phyloP scores from a whole-genome alignment of 73 alveolate species.

The Paramecium tetraurelia region DNA sequence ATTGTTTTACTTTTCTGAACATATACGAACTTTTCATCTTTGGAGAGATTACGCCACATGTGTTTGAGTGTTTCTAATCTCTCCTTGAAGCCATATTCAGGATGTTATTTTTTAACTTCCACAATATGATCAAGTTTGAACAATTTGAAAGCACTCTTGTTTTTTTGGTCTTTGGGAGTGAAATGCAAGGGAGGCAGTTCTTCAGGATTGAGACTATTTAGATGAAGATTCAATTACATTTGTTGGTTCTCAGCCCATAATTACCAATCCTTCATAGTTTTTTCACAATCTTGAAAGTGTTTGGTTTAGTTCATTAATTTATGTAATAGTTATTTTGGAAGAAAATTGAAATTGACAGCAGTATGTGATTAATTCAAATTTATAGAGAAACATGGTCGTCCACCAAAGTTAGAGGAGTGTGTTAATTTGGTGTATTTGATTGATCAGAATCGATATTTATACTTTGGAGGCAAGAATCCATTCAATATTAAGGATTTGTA shows the following conservation, averaged over 20 bases:
- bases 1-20: neutral
- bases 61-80: neutral
- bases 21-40: constrained; percentile 3
- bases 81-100: constrained; percentile 27
- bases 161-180: neutral
- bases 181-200: neutral
- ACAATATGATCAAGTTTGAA: neutral
- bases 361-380: neutral
- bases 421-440: constrained; percentile 26
- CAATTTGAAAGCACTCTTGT: neutral
- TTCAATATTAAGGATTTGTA: constrained; percentile 8
- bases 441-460: constrained; percentile 33
- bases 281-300: neutral
- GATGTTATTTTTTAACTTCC: neutral
- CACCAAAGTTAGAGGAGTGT: constrained; percentile 56
- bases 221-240: neutral
- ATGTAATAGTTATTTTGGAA: constrained; percentile 34
- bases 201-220: neutral
- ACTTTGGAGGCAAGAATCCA: constrained; percentile 40
- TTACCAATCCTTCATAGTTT: neutral
- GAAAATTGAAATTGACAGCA: constrained; percentile 19
- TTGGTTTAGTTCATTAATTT: neutral
- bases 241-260: neutral
- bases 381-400: neutral
- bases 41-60: neutral